Base-by-base conservation (phyloP, 306 rosid species). In the Cotoneaster glaucophyllus region DNA sequence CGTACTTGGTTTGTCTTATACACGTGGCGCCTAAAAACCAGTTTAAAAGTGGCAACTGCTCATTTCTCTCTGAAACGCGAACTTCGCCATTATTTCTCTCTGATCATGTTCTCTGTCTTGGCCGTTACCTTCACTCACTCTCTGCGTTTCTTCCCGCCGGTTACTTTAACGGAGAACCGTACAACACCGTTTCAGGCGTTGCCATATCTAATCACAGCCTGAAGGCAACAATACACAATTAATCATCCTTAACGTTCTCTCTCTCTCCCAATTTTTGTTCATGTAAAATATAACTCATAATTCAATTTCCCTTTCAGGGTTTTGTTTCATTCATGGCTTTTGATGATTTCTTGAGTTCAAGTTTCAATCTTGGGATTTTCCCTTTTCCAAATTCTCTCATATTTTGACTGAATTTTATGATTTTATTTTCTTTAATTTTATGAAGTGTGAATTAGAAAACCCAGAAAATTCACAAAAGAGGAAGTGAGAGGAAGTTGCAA, bases 131-230 rank as follows among this genome's bases (percentile, higher is more conserved):
- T 28, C 32, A 24, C 78, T 34, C 77, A 14, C 45, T 76, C 10
- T 69, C 64, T 64, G 61, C 57, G 43, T 77, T 26, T 41, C 65
- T 78, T 62, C 62, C 71, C 63, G 73, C 73, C 84, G 78, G 84
- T 81, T 76, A 24, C 73, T 44, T 73, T 25, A 39, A 17, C 32
- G 21, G 41, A 26, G 57, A 39, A 32, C 70, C 54, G 0, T 43
- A 77, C 81, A 77, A 26, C 9, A 52, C 56, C 73, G 69, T 76
- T 71, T 73, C 12, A 14, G 8, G 26, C 15, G 11, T 58, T 56
- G 43, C 31, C 2, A 54, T n/a, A 19, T 14, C 17, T 22, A 13
- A 31, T 26, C 34, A 28, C 44, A 19, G 26, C 12, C n/a, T 2
- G 62, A 22, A 9, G 62, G 28, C 56, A 50, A 34, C 39, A 34